A percentile compares a stretch with the other conserved stretches of the same genome.
Conservation (phyloP, 805 yeast genomes). For the Maudiozyma barnettii region DNA sequence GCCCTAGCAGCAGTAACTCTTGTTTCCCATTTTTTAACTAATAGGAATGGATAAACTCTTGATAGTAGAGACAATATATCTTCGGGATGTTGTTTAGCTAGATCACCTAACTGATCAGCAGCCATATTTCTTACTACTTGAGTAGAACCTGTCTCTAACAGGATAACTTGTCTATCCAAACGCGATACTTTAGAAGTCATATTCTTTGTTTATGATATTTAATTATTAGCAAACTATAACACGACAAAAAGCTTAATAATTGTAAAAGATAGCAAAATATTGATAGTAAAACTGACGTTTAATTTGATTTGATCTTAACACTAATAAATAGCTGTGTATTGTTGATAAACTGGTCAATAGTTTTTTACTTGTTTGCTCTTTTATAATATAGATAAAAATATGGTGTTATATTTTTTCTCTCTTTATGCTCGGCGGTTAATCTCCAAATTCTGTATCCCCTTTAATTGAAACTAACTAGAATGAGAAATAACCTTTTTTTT, state of each 20-base stretch:
- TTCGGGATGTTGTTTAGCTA: constrained; percentile 91
- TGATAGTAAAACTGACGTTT: no score
- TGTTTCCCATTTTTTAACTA: constrained; percentile 88
- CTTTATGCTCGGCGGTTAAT: not conserved
- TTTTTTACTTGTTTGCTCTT: not conserved
- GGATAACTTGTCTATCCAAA: constrained; percentile 36
- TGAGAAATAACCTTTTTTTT: no score
- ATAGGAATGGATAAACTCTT: constrained; percentile 82
- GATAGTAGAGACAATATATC: constrained; percentile 75
- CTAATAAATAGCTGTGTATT: not conserved
- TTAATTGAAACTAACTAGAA: no score
- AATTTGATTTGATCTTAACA: not conserved
- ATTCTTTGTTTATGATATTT: no score
- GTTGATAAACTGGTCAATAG: not conserved
- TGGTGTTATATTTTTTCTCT: not conserved
- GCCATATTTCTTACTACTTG: constrained; percentile 91
- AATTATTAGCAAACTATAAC: no score
- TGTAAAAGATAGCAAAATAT: no score
- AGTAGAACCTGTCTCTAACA: constrained; percentile 88
- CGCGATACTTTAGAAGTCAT: constrained; percentile 34
- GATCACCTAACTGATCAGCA: constrained; percentile 90
- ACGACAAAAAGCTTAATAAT: no score
- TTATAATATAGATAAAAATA: no score
- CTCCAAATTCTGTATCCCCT: not conserved
- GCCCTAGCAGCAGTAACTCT: constrained; percentile 92